Percentiles rank a stretch among this genome's conserved stretches.
Conservation (phyloP, 2,329 filamentous ascomycete species). For the Pseudogymnoascus sp. region DNA sequence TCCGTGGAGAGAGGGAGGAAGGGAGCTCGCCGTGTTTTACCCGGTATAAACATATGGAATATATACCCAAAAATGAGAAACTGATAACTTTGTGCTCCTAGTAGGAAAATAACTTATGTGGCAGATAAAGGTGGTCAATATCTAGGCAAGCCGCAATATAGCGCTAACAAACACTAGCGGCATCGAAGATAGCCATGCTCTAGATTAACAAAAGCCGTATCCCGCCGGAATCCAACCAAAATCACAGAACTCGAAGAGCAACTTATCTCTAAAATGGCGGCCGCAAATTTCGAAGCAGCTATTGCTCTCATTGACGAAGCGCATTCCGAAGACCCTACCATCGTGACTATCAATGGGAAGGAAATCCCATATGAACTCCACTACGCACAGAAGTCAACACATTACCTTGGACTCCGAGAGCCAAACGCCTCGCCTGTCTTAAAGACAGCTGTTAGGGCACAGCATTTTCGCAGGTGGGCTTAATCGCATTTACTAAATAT, state of each 20-base stretch:
- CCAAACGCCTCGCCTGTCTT: slow-evolving; percentile 58
- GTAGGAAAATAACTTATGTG: neutral
- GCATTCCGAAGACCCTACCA: slow-evolving; percentile 58
- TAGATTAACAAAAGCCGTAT: neutral
- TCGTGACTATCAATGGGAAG: slow-evolving; percentile 35
- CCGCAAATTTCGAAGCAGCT: slow-evolving; percentile 38
- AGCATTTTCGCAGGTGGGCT: slow-evolving; percentile 63
- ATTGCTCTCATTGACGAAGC: slow-evolving; percentile 64
- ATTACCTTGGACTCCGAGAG: slow-evolving; percentile 54
- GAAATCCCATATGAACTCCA: slow-evolving; percentile 66
- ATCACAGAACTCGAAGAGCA: neutral
- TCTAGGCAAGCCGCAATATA: neutral
- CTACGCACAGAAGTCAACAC: slow-evolving; percentile 72
- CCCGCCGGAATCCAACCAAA: neutral
- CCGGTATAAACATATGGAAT: neutral
- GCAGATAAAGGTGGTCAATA: neutral
- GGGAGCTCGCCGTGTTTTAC: neutral
- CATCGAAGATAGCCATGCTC: neutral
- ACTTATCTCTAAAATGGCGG: slow-evolving; percentile 12
- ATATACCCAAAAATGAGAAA: neutral
- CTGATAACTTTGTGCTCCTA: neutral
- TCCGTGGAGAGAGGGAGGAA: neutral
- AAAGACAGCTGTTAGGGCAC: slow-evolving; percentile 69
- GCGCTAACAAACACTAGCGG: slow-evolving; percentile 3
- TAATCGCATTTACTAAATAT: neutral